Percentiles rank a stretch among this genome's conserved stretches.
Evolutionary conservation across 345 rosid species (phyloP).

Genomic region (sweet orange (Citrus sinensis)): DNA sequence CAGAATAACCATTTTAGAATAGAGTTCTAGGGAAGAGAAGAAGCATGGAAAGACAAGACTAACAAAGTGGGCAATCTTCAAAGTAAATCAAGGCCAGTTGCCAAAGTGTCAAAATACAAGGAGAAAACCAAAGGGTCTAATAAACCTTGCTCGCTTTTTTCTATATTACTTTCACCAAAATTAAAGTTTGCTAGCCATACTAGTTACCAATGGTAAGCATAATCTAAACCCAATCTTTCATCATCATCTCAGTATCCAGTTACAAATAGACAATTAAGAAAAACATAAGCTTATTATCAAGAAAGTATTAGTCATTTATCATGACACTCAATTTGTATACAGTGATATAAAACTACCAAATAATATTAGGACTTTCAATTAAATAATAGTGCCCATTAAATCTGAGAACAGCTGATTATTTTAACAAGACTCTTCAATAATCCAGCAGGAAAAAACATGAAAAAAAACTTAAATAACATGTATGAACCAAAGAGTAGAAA

Average conservation of each 20-base stretch:
- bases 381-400: too few species aligned
- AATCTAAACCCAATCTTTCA: not conserved
- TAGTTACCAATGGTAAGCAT: not conserved
- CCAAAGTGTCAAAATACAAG: not conserved
- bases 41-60: not conserved
- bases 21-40: conserved; percentile 9
- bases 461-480: not conserved
- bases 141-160: not conserved
- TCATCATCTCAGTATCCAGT: not conserved
- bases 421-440: too few species aligned
- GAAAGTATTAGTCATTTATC: not conserved
- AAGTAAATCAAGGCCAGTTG: not conserved
- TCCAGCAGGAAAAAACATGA: too few species aligned
- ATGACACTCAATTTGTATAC: not conserved
- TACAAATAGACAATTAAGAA: not conserved
- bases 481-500: not conserved
- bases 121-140: not conserved
- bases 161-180: not conserved
- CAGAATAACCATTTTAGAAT: conserved; percentile 43
- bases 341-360: not conserved
- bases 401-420: too few species aligned
- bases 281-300: not conserved
- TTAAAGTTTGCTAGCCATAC: not conserved
- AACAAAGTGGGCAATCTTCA: not conserved
- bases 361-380: too few species aligned